A percentile compares a stretch with the other conserved stretches of the same genome.
Conservation (phyloP, 768 basidiomycete species). For the Hericium rajendrae region DNA sequence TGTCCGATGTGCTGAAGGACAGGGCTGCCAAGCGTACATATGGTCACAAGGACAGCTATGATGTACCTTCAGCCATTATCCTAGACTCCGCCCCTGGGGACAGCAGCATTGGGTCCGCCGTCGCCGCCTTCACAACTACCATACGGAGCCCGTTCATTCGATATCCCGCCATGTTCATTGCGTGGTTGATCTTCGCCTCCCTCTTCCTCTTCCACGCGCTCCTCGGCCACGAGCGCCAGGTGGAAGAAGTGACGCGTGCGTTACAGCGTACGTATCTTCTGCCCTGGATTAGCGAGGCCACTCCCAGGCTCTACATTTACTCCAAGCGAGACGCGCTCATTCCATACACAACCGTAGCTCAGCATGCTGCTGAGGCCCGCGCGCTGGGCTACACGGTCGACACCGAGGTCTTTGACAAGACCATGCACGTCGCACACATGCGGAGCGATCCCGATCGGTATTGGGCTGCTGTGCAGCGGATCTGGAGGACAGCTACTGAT, state of each 20-base stretch:
- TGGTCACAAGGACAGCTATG: neutral
- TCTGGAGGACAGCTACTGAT: constrained; percentile 7
- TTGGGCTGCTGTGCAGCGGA: constrained; percentile 12
- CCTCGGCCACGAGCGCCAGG: neutral
- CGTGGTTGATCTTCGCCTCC: neutral
- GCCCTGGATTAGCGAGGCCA: constrained; percentile 22
- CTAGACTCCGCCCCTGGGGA: constrained; percentile 14
- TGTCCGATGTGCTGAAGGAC: neutral
- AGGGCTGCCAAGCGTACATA: neutral
- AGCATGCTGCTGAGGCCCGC: constrained; percentile 19
- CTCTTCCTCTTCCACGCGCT: neutral
- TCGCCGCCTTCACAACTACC: constrained; percentile 10
- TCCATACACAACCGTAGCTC: constrained; percentile 19
- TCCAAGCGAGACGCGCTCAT: constrained; percentile 24
- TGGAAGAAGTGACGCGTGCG: neutral
- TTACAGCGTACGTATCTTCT: constrained; percentile 18
- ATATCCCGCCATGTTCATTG: neutral
- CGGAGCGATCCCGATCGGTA: constrained; percentile 17
- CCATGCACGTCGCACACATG: constrained; percentile 26
- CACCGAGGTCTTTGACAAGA: constrained; percentile 24
- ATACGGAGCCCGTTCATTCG: constrained; percentile 4
- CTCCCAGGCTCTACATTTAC: constrained; percentile 28
- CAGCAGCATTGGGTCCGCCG: neutral
- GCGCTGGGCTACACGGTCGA: constrained; percentile 17
- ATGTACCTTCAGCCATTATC: constrained; percentile 7